Evolutionary conservation across 371 early-diverging fungal species (phyloP).

Genomic region (Mucor racemosus): DNA sequence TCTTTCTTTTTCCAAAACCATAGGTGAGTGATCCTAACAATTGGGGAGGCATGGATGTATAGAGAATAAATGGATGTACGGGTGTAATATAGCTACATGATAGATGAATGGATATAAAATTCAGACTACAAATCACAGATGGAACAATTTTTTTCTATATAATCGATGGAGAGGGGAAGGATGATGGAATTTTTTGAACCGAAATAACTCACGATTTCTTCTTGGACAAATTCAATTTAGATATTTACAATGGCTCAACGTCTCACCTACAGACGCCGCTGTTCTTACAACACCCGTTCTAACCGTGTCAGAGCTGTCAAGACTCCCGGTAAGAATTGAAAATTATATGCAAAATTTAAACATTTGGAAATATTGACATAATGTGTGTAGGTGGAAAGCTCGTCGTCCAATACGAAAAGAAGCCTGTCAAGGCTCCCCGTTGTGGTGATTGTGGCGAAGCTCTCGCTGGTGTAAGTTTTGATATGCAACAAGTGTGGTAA

Average conservation of each 20-base stretch:
- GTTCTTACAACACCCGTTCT: conserved; percentile 98
- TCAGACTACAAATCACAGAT: background rate
- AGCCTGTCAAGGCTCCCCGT: conserved; percentile 90
- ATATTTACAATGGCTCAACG: conserved; percentile 80
- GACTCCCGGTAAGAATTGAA: conserved; percentile 82
- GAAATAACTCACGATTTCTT: conserved; percentile 2
- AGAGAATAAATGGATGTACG: conserved; percentile 10
- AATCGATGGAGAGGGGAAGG: background rate
- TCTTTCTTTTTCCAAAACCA: conserved; percentile 39
- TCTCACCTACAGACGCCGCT: conserved; percentile 96
- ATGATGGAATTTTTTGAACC: background rate
- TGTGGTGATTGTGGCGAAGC: conserved; percentile 97
- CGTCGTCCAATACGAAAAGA: conserved; percentile 90
- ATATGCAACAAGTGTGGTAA: too few species aligned
- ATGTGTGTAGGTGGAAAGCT: conserved; percentile 81
- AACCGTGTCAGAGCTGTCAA: conserved; percentile 96
- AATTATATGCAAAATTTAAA: background rate
- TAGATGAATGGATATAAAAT: background rate
- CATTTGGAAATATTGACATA: conserved; percentile 4
- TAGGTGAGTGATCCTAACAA: conserved; percentile 26
- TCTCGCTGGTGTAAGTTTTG: conserved; percentile 83
- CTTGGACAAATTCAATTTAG: conserved; percentile 9
- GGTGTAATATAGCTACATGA: background rate
- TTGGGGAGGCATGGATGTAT: background rate
- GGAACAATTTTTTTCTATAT: too few species aligned